Conservation (phyloP, 1,139 yeast species). For the Candida frijolesensis region DNA sequence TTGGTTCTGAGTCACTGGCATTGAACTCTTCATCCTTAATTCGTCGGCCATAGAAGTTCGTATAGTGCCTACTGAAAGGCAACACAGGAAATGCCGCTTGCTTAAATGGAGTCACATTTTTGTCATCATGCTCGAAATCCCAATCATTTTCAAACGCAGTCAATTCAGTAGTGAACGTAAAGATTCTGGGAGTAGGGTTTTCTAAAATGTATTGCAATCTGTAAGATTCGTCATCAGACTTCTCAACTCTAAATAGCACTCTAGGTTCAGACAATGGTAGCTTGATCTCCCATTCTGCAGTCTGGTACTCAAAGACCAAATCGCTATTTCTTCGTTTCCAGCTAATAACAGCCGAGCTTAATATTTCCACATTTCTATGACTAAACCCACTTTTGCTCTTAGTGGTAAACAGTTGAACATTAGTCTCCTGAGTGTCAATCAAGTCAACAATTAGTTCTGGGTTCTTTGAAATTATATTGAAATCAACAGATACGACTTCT, state of each 20-base stretch:
- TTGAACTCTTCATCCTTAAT: slow-evolving; percentile 11
- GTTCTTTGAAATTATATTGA: slow-evolving; percentile 29
- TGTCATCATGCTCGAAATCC: slow-evolving; percentile 27
- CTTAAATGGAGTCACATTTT: slow-evolving; percentile 30
- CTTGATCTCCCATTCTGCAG: slow-evolving; percentile 49
- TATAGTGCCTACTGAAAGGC: slow-evolving; percentile 58
- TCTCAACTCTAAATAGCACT: slow-evolving; percentile 46
- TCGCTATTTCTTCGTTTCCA: slow-evolving; percentile 35
- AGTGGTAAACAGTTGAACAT: slow-evolving; percentile 34
- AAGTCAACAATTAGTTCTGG: slow-evolving; percentile 33
- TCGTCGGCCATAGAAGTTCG: slow-evolving; percentile 40
- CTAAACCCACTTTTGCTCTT: slow-evolving; percentile 41
- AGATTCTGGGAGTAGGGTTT: slow-evolving; percentile 71
- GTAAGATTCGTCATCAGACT: slow-evolving; percentile 19
- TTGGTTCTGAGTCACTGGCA: slow-evolving; percentile 8
- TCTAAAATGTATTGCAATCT: slow-evolving; percentile 58
- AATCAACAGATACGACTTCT: slow-evolving; percentile 25
- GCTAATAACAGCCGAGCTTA: slow-evolving; percentile 25
- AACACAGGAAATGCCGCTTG: slow-evolving; percentile 52
- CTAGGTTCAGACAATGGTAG: slow-evolving; percentile 74
- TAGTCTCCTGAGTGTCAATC: slow-evolving; percentile 11
- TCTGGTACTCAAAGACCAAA: slow-evolving; percentile 26
- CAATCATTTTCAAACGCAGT: slow-evolving; percentile 26
- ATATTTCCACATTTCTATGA: slow-evolving; percentile 41
- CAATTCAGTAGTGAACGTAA: slow-evolving; percentile 59